Evolutionary conservation across 1,139 yeast genomes (phyloP).

Genomic region (Yamadazyma atmosphaerica): DNA sequence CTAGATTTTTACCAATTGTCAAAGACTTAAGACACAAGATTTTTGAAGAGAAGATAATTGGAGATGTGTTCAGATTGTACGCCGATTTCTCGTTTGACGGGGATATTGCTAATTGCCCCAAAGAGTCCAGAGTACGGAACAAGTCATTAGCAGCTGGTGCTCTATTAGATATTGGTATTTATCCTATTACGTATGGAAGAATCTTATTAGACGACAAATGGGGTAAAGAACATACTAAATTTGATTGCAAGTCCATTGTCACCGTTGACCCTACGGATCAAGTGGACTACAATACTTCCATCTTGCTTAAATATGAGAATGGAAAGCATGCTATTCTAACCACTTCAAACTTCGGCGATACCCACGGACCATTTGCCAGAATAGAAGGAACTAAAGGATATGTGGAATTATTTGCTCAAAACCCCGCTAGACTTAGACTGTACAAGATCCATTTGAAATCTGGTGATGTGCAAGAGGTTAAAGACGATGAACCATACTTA

Average conservation of each 20-base stretch:
- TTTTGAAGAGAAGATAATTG: slow-evolving; percentile 42
- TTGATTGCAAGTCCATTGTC: slow-evolving; percentile 30
- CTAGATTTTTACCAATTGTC: slow-evolving; percentile 58
- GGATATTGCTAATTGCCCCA: slow-evolving; percentile 16
- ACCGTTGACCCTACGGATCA: slow-evolving; percentile 31
- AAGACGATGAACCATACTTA: slow-evolving; percentile 30
- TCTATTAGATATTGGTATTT: slow-evolving; percentile 59
- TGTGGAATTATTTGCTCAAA: slow-evolving; percentile 33
- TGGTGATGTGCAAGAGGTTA: slow-evolving; percentile 22
- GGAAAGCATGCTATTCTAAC: slow-evolving; percentile 40
- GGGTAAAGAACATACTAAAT: slow-evolving; percentile 27
- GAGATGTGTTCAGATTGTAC: slow-evolving; percentile 10
- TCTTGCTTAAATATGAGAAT: slow-evolving; percentile 31
- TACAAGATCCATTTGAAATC: slow-evolving; percentile 29
- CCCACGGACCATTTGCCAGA: slow-evolving; percentile 31
- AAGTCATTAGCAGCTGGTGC: slow-evolving; percentile 60
- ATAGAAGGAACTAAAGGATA: slow-evolving; percentile 42
- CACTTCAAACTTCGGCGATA: slow-evolving; percentile 28
- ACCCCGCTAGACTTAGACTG: slow-evolving; percentile 34
- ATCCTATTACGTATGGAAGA: slow-evolving; percentile 51
- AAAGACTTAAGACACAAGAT: slow-evolving; percentile 37
- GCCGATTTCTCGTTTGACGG: slow-evolving; percentile 12
- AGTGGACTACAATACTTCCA: slow-evolving; percentile 38
- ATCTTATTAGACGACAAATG: slow-evolving; percentile 36
- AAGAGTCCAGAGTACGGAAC: slow-evolving; percentile 35